Conservation (phyloP, 2,329 filamentous ascomycete species). For the Nemania serpens region DNA sequence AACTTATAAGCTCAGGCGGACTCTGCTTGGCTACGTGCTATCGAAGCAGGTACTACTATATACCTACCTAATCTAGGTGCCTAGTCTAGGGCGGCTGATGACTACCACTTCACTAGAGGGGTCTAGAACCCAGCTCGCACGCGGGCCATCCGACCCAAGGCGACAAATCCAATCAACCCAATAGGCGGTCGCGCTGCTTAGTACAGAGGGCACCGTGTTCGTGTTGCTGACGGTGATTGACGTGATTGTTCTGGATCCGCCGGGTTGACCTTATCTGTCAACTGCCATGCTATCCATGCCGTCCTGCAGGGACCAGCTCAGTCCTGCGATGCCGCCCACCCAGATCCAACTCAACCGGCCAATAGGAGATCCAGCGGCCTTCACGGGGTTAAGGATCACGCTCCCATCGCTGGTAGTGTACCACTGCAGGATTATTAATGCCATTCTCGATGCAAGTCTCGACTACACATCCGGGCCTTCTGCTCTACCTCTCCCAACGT, state of each 20-base stretch:
- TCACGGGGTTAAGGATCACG: constrained; percentile 16
- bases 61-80: too few species aligned
- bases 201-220: constrained; percentile 19
- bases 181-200: background rate
- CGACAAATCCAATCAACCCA: too few species aligned
- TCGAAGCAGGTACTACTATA: too few species aligned
- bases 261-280: constrained; percentile 12
- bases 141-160: background rate
- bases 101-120: background rate
- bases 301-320: constrained; percentile 15
- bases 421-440: constrained; percentile 5
- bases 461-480: background rate
- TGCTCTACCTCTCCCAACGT: background rate
- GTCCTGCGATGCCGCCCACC: background rate
- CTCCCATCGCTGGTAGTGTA: background rate
- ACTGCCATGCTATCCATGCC: background rate
- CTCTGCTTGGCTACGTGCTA: too few species aligned
- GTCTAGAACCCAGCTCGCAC: background rate
- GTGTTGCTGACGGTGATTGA: constrained; percentile 24
- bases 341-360: constrained; percentile 5
- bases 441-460: constrained; percentile 1
- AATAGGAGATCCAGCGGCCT: constrained; percentile 16
- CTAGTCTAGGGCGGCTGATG: too few species aligned
- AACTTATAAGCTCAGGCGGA: too few species aligned
- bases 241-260: constrained; percentile 16